Evolutionary conservation across 1,284 basidiomycete species (phyloP), one percentile per base, ranked within the genome.

Genomic region (Ceratobasidium theobromae): DNA sequence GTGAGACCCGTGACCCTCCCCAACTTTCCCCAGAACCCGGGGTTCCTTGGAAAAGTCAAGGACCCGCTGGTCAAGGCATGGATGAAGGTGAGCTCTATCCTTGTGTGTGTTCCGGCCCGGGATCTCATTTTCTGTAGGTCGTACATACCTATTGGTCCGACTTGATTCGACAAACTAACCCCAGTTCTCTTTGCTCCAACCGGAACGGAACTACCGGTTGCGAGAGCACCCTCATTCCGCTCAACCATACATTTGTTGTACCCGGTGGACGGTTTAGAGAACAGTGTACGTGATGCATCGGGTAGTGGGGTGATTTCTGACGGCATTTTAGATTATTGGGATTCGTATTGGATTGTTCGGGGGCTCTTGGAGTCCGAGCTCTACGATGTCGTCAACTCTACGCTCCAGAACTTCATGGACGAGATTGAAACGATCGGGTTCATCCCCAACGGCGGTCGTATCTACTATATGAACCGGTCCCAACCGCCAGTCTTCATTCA

Each of bases 381-480:
- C 21, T 86, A 85, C 71, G 79, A 81, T 67, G 82, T 91, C 54
- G 90, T 84, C 64, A 91, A 90, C 71, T 85, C 80, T 12, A 89
- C 93, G 0, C 78, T 95, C 30, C 84, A 90, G 71, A 95, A 96
- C 78, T 95, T 97, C 73, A 94, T 96, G 92, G 93, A 97, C 73
- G 86, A 95, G 73, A 79, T 97, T 55, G 84, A 89, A 38, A 76
- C 76, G 41, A 82, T 86, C 69, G 94, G 94, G 0, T 98, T 96
- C 77, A 87, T 98, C 70, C 94, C 94, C 1, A 98, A 97, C 73
- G 95, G 95, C 12, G 93, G 93, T 14, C 82, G 91, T 2, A 87
- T 87, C 53, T 91, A 92, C 71, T 91, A 96, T 76, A 77, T 96
- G 69, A 84, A 95, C 73, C 85, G 94, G 55, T 95, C 92, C 27